These are phyloP conservation scores for Kodamaea alishanica DNA, from an alignment of 1,139 yeast genomes.

Conservation along the genomic window DNA sequence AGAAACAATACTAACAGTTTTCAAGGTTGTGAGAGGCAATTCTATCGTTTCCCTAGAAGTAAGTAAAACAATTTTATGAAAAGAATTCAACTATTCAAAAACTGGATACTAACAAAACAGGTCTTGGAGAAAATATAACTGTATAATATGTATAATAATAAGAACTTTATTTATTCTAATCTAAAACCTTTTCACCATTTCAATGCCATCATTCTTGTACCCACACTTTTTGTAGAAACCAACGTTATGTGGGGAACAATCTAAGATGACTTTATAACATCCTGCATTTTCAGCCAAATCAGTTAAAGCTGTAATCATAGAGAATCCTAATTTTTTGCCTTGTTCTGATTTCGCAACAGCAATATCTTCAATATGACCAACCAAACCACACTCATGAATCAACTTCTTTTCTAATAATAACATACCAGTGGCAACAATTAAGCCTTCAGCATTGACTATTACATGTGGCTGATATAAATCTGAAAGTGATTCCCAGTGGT, in stretches of 20 bases:
- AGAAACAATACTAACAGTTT: conserved; percentile 22
- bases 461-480: conserved; percentile 57
- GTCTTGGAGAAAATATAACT: conserved; percentile 23
- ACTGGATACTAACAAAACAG: conserved; percentile 12
- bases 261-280: conserved; percentile 86
- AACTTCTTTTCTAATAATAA: conserved; percentile 55
- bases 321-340: conserved; percentile 75
- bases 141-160: conserved; percentile 3
- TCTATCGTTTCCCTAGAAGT: conserved; percentile 58
- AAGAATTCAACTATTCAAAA: background rate
- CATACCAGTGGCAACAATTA: conserved; percentile 50
- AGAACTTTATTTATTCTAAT: conserved; percentile 2
- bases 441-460: conserved; percentile 46
- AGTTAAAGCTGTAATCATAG: conserved; percentile 60
- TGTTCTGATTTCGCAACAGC: conserved; percentile 75
- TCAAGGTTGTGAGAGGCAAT: conserved; percentile 55
- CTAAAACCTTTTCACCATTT: conserved; percentile 51
- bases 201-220: conserved; percentile 60
- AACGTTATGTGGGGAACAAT: conserved; percentile 78
- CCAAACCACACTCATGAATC: conserved; percentile 76
- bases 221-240: conserved; percentile 91
- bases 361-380: conserved; percentile 95
- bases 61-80: conserved; percentile 20
- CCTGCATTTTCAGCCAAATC: conserved; percentile 56
- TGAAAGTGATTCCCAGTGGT: conserved; percentile 46